Evolutionary conservation across 2,329 filamentous ascomycete species (phyloP).

Genomic region (Fusarium keratoplasticum): DNA sequence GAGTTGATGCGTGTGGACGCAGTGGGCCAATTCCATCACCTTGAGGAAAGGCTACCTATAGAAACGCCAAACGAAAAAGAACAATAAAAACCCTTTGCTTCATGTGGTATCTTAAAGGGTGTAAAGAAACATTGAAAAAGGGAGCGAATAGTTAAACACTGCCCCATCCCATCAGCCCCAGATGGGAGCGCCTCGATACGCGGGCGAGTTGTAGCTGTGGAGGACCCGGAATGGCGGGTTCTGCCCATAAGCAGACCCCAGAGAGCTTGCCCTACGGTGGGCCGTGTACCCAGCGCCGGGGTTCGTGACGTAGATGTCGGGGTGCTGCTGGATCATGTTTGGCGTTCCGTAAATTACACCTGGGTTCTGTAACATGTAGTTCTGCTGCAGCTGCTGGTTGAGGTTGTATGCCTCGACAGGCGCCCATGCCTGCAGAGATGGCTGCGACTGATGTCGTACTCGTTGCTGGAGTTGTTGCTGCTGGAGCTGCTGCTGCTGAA

Average conservation of each 20-base stretch:
- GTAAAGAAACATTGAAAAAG: slow-evolving; percentile 10
- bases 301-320: slow-evolving; percentile 30
- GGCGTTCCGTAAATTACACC: slow-evolving; percentile 31
- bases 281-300: slow-evolving; percentile 9
- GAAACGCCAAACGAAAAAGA: slow-evolving; percentile 27
- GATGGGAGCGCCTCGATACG: slow-evolving; percentile 66
- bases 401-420: slow-evolving; percentile 34
- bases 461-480: slow-evolving; percentile 19
- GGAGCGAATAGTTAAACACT: slow-evolving; percentile 3
- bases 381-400: slow-evolving; percentile 35
- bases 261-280: slow-evolving; percentile 29
- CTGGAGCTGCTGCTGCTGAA: slow-evolving; percentile 17
- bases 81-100: slow-evolving; percentile 6
- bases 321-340: slow-evolving; percentile 35
- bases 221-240: slow-evolving; percentile 62
- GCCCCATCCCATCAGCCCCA: slow-evolving; percentile 56
- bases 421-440: slow-evolving; percentile 31
- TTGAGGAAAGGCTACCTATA: slow-evolving; percentile 29
- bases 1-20: slow-evolving; percentile 38
- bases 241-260: slow-evolving; percentile 29
- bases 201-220: slow-evolving; percentile 70
- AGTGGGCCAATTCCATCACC: slow-evolving; percentile 24
- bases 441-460: slow-evolving; percentile 5
- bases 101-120: slow-evolving; percentile 36
- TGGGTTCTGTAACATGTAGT: slow-evolving; percentile 37